Conservation (phyloP, 2,329 filamentous ascomycete genomes). For the Xylaria sp. region DNA sequence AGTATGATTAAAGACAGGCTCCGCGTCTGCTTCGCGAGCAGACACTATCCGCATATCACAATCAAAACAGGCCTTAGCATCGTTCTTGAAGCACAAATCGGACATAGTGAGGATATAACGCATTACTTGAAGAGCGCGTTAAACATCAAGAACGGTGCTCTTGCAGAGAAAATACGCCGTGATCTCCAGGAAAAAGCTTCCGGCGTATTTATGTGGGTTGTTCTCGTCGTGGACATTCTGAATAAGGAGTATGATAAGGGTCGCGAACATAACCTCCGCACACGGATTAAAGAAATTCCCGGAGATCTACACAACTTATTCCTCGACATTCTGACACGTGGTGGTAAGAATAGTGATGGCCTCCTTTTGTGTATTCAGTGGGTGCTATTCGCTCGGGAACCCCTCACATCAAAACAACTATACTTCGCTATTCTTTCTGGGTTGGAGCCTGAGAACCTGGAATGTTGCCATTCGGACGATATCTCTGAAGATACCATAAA, state of each 20-base stretch:
- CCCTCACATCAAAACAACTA: slow-evolving; percentile 20
- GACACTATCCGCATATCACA: slow-evolving; percentile 49
- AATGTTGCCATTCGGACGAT: not conserved
- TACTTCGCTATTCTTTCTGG: slow-evolving; percentile 28
- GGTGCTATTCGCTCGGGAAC: slow-evolving; percentile 23
- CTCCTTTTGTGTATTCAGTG: slow-evolving; percentile 33
- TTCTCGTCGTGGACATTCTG: slow-evolving; percentile 28
- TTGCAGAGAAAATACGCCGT: slow-evolving; percentile 13
- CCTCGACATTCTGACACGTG: slow-evolving; percentile 20
- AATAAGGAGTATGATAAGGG: slow-evolving; percentile 28
- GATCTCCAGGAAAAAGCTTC: slow-evolving; percentile 28
- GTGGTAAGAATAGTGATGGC: not conserved
- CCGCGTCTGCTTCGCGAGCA: slow-evolving; percentile 57
- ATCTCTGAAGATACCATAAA: slow-evolving; percentile 41
- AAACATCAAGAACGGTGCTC: not conserved
- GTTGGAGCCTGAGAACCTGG: not conserved
- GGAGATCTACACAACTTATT: slow-evolving; percentile 29
- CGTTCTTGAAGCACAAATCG: slow-evolving; percentile 24
- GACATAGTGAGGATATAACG: slow-evolving; percentile 25
- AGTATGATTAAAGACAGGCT: slow-evolving; percentile 45
- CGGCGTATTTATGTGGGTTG: slow-evolving; percentile 36
- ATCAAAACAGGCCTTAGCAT: slow-evolving; percentile 38
- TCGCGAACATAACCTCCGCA: not conserved
- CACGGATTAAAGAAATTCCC: slow-evolving; percentile 20
- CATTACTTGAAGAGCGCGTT: slow-evolving; percentile 15